Evolutionary conservation across 768 basidiomycete genomes (phyloP), one percentile per base, ranked within the genome.

Genomic region (Piloderma croceum): DNA sequence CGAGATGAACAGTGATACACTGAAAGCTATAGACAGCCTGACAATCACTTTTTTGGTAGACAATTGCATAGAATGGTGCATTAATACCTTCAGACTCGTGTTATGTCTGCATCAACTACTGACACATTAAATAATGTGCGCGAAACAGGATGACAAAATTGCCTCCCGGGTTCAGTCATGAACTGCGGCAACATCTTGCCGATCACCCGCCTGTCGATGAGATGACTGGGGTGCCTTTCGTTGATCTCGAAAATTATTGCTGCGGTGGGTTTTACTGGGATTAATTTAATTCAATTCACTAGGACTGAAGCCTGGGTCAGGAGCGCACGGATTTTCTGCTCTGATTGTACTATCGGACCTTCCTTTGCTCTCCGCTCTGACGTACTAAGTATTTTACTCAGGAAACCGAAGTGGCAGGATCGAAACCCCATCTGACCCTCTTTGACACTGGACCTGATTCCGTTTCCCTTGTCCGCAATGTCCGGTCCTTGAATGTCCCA

Each of bases 401-500:
- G 79, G 74, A 83, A 69, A 85, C 80, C 3, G 68, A 73, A 43
- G 58, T 71, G 9, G 50, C 66, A 18, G 78, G 63, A 17, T 57
- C 67, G 31, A 40, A 58, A 42, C 52, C 67, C 3, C 73, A 76
- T 39, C 62, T 71, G n/a, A 79, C 77, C 12, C 69, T 91, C 24
- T 89, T 92, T 54, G 90, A 92, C 61, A 81, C 85, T 12, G 90
- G 90, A 1, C 90, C 89, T 7, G 89, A 91, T 53, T 75, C 77
- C 12, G 67, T 65, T 18, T 79, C 83, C 20, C 77, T 92, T 46
- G 72, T 78, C n/a, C 78, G 85, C 37, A 91, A 90, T 59, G 57
- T 79, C 19, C 59, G 59, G 5, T 75, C 79, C 3, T 69, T 91
- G 68, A 65, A 77, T 17, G 54, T 77, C 1, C 71, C 74, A 2